phyloP scores from a whole-genome alignment of 768 basidiomycete genomes.

The Termitomyces sp. region DNA sequence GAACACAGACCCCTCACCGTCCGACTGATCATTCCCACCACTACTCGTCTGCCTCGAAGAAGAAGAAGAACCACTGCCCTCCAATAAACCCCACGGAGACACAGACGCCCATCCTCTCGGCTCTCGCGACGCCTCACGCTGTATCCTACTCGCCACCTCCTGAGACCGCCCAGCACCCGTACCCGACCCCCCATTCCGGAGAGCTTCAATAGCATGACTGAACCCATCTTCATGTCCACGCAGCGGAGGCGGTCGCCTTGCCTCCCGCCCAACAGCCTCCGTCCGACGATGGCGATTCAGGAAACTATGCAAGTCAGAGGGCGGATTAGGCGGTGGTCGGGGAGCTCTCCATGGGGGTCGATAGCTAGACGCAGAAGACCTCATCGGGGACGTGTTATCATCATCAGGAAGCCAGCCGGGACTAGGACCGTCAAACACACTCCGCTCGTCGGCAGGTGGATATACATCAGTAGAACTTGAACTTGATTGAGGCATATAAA shows the following conservation, averaged over 20 bases:
- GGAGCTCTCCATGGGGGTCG: constrained; percentile 7
- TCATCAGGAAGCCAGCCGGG: neutral
- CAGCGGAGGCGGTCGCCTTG: neutral
- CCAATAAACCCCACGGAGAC: constrained; percentile 15
- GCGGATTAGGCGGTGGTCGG: neutral
- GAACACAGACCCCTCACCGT: neutral
- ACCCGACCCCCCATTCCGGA: constrained; percentile 28
- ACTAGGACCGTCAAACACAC: neutral
- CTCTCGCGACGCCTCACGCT: constrained; percentile 19
- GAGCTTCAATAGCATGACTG: constrained; percentile 27
- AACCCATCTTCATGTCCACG: constrained; percentile 25
- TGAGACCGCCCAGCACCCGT: constrained; percentile 25
- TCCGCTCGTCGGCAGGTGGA: neutral
- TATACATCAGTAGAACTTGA: neutral
- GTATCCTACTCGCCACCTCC: constrained; percentile 27
- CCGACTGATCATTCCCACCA: neutral
- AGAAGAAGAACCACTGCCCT: neutral
- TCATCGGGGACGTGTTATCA: neutral
- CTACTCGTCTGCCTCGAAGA: neutral
- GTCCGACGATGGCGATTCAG: constrained; percentile 24
- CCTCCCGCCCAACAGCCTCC: constrained; percentile 26
- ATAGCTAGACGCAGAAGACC: neutral
- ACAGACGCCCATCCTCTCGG: neutral
- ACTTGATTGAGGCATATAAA: neutral
- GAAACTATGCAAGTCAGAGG: constrained; percentile 21